These are phyloP conservation scores for Colletotrichum sp. DNA, from an alignment of 2,329 filamentous ascomycete genomes.

Conservation along the genomic window DNA sequence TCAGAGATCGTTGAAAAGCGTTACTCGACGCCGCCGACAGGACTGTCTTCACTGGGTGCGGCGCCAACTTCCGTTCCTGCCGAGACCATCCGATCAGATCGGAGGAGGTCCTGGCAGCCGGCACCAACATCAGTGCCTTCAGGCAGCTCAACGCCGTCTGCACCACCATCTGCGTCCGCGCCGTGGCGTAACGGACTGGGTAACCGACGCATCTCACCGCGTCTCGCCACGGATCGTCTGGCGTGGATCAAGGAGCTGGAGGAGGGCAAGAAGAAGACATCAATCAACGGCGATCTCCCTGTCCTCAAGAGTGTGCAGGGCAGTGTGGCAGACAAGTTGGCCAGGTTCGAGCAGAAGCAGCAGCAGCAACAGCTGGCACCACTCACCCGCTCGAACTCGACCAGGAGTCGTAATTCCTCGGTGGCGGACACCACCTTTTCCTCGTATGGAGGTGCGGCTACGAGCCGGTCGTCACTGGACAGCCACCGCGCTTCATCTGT, in stretches of 20 bases:
- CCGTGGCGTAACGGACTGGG: neutral
- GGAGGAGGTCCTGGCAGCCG: slow-evolving; percentile 7
- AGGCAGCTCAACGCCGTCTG: neutral
- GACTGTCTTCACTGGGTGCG: neutral
- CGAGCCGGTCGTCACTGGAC: slow-evolving; percentile 8
- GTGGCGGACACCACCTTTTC: slow-evolving; percentile 12
- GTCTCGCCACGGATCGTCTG: slow-evolving; percentile 5
- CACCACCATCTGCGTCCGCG: neutral
- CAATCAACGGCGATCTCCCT: neutral
- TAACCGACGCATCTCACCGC: neutral
- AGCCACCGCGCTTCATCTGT: slow-evolving; percentile 12
- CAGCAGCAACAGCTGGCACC: neutral
- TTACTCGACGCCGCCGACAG: neutral
- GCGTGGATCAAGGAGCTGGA: slow-evolving; percentile 15
- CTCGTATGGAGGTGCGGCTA: neutral
- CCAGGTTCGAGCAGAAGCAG: slow-evolving; percentile 7
- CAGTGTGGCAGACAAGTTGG: slow-evolving; percentile 13
- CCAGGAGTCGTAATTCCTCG: neutral
- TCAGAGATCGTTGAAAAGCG: neutral
- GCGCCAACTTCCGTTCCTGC: neutral
- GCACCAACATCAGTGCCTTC: neutral
- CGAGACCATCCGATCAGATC: neutral
- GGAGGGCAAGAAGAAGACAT: neutral
- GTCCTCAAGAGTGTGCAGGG: slow-evolving; percentile 12
- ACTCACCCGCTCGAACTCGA: slow-evolving; percentile 6